Percentiles rank a stretch among this genome's conserved stretches.
phyloP scores from a whole-genome alignment of 2,329 filamentous ascomycete genomes.

The Exutisphaerella laricina region DNA sequence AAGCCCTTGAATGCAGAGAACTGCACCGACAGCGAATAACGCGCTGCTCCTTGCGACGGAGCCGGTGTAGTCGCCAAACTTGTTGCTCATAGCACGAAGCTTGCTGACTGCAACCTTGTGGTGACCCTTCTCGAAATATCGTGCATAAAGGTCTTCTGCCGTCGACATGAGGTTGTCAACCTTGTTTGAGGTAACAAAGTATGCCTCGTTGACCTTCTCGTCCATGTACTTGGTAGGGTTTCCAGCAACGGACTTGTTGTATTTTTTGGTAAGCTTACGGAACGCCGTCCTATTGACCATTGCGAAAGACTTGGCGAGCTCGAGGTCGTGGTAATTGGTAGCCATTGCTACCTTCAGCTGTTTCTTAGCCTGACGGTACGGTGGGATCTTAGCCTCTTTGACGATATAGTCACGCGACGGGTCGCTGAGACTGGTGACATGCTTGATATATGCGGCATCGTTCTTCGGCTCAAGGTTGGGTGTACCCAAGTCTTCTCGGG shows the following conservation, averaged over 20 bases:
- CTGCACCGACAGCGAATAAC: conserved; percentile 36
- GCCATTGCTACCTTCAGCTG: conserved; percentile 88
- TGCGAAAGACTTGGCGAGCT: conserved; percentile 86
- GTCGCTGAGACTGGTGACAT: too few relatives aligned
- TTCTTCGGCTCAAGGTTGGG: too few relatives aligned
- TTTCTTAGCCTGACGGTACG: conserved; percentile 80
- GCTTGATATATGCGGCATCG: too few relatives aligned
- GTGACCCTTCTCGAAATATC: conserved; percentile 91
- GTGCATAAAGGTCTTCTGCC: conserved; percentile 85
- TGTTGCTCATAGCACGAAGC: conserved; percentile 63
- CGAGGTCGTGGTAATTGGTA: conserved; percentile 87
- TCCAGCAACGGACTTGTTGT: conserved; percentile 78
- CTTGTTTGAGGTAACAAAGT: conserved; percentile 85
- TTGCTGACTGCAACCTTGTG: conserved; percentile 87
- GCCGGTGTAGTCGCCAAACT: conserved; percentile 54
- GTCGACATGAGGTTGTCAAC: conserved; percentile 73
- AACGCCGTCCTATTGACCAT: conserved; percentile 89
- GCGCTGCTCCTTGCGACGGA: conserved; percentile 55
- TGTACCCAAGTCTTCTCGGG: conserved; percentile 36
- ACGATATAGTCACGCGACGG: conserved; percentile 41
- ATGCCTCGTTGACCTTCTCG: conserved; percentile 82
- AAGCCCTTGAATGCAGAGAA: conserved; percentile 42
- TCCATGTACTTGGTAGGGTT: conserved; percentile 63
- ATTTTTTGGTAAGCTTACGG: conserved; percentile 98
- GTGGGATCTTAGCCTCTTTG: conserved; percentile 50